These are phyloP conservation scores for Cercis canadensis DNA, from an alignment of 306 rosid genomes.

Conservation along the genomic window DNA sequence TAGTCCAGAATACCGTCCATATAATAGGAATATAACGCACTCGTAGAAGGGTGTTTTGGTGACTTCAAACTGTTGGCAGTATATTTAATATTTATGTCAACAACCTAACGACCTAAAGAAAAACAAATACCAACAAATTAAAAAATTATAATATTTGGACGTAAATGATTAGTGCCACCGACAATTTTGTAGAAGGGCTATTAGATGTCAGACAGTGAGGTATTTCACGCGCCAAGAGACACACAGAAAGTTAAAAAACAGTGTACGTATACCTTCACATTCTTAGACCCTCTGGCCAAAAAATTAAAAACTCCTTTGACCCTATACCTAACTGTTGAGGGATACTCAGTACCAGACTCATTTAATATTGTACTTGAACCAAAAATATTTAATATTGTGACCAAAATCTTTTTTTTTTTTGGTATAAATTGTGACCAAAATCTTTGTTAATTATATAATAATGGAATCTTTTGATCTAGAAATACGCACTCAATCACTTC, in stretches of 20 bases:
- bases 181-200: conserved; percentile 26
- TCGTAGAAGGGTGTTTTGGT: conserved; percentile 30
- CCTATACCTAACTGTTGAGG: conserved; percentile 44
- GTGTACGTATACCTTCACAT: no score
- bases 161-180: conserved; percentile 49
- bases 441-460: conserved; percentile 32
- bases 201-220: no score
- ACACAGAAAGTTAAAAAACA: not conserved
- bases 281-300: no score
- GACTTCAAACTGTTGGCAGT: not conserved
- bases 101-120: no score
- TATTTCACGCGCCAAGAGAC: no score
- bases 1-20: conserved; percentile 27
- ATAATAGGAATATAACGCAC: not conserved
- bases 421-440: not conserved
- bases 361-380: conserved; percentile 28
- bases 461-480: conserved; percentile 33
- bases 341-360: conserved; percentile 52
- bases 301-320: not conserved
- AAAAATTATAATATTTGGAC: no score
- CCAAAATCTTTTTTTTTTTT: not conserved
- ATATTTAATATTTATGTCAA: no score
- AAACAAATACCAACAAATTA: not conserved
- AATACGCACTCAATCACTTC: conserved; percentile 31
- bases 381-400: conserved; percentile 25